phyloP scores from a whole-genome alignment of 2,329 filamentous ascomycete species.

The Trichoderma asperellum region DNA sequence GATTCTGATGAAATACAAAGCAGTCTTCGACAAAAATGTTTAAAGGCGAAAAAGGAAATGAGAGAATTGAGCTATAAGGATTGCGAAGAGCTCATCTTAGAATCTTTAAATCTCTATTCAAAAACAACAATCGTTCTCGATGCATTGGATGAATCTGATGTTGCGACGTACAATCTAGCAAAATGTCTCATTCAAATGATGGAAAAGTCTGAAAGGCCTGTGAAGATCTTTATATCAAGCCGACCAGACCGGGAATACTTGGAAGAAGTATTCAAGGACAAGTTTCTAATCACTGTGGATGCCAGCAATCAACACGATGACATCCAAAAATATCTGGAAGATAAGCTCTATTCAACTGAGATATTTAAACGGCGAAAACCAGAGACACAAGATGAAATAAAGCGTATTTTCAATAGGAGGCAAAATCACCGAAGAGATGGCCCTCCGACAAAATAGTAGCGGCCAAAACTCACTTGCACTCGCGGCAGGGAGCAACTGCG shows the following conservation, averaged over 20 bases:
- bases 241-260: neutral
- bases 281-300: neutral
- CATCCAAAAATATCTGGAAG: neutral
- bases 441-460: accelerated
- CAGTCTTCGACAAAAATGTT: neutral
- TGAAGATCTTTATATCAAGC: neutral
- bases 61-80: neutral
- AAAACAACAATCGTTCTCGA: neutral
- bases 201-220: neutral
- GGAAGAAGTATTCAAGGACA: neutral
- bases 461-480: accelerated
- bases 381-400: neutral
- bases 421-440: neutral
- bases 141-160: neutral
- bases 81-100: neutral
- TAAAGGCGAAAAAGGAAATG: neutral
- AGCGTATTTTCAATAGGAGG: neutral
- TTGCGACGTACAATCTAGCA: neutral
- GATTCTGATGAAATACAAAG: neutral
- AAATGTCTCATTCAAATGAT: neutral
- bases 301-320: neutral
- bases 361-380: neutral
- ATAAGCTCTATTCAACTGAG: neutral
- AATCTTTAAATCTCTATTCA: neutral
- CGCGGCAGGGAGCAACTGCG: neutral